These are phyloP conservation scores for Cucumis melo DNA, from an alignment of 306 rosid species.

Conservation along the genomic window DNA sequence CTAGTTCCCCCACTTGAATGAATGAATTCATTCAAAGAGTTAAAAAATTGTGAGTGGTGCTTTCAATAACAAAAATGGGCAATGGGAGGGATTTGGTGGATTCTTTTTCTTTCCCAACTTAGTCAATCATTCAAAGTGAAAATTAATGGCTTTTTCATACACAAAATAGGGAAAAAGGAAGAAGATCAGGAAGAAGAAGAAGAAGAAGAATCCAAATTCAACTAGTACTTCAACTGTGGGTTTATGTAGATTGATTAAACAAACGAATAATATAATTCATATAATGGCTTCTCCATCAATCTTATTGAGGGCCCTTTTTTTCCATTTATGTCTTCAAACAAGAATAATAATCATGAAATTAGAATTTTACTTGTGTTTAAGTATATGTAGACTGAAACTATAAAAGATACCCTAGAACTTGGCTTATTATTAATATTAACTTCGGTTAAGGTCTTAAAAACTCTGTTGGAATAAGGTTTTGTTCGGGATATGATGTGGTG, in stretches of 20 bases:
- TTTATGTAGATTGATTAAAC: not conserved
- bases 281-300: not conserved
- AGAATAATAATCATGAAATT: no score
- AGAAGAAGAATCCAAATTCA: not conserved
- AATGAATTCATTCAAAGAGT: not conserved
- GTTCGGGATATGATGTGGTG: no score
- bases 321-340: no score
- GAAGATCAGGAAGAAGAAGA: not conserved
- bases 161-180: not conserved
- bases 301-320: not conserved
- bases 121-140: not conserved
- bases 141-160: not conserved
- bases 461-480: no score
- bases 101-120: not conserved
- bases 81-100: not conserved
- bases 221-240: not conserved
- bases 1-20: not conserved
- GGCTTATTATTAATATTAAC: no score
- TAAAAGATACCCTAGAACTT: no score
- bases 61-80: not conserved
- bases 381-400: no score
- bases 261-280: not conserved
- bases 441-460: no score
- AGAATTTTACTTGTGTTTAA: no score
- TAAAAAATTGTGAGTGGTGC: not conserved